Evolutionary conservation across 371 early-diverging fungal genomes (phyloP), one percentile per base, ranked within the genome.

Genomic region (Nematocida sp.): DNA sequence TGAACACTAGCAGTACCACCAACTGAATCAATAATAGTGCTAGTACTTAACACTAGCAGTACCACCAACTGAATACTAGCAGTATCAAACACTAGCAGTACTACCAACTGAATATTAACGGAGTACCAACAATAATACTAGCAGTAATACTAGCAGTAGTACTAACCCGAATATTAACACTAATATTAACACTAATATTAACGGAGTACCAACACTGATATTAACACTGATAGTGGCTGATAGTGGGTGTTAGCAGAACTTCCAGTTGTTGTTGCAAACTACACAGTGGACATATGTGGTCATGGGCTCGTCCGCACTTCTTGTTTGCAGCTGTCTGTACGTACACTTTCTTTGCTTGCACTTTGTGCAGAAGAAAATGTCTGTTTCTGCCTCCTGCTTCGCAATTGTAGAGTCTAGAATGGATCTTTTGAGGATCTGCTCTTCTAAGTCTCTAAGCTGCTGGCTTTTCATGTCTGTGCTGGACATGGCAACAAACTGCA

Each of bases 221-320:
- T n/a, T n/a, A n/a, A n/a, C n/a, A n/a, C n/a, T n/a, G n/a, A n/a
- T n/a, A n/a, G n/a, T n/a, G n/a, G n/a, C n/a, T n/a, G n/a, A n/a
- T n/a, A n/a, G n/a, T n/a, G n/a, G n/a, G n/a, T n/a, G n/a, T 78
- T 75, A 78, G 40, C 67, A 82, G 67, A 83, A 83, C 64, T 79
- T 82, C 82, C 84, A 84, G 13, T 67, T 80, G 62, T 84, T 64
- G 51, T 80, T 80, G 77, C 84, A 84, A 25, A 60, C 70, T 15
- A 74, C 63, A 62, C 84, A 84, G 29, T 64, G 62, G 13, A 83
- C 82, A 76, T 77, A 84, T 21, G 82, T 84, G 7, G 84, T 84
- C 84, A 84, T 84, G 11, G 84, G 84, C 63, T 84, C 84, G 65
- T 84, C 84, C n/a, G 82, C 84, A 58, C 81, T 81, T 63, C 84